Evolutionary conservation across 1,139 yeast genomes (phyloP).

Genomic region (Saccharomyces hybrid): DNA sequence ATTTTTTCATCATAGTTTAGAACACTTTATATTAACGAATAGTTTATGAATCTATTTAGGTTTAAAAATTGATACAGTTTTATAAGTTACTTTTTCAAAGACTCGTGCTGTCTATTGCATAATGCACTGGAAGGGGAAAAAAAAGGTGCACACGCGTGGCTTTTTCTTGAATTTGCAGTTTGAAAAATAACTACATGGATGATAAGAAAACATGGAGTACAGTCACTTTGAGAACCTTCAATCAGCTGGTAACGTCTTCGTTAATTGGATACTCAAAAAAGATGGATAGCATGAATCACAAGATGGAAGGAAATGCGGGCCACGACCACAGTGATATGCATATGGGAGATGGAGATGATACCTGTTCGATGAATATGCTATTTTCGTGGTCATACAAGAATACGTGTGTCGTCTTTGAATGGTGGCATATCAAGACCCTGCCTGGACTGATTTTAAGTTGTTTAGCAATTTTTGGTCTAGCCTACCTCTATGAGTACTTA

Average conservation of each 20-base stretch:
- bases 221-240: background rate
- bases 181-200: background rate
- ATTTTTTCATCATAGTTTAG: slow-evolving; percentile 7
- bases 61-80: slow-evolving; percentile 18
- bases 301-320: background rate
- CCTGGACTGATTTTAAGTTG: slow-evolving; percentile 47
- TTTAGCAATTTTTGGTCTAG: slow-evolving; percentile 38
- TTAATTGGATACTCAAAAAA: background rate
- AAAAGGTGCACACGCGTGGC: background rate
- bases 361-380: slow-evolving; percentile 70
- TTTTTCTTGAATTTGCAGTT: background rate
- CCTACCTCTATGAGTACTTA: slow-evolving; percentile 49
- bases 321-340: slow-evolving; percentile 23
- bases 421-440: slow-evolving; percentile 70
- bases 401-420: slow-evolving; percentile 60
- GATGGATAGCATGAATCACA: slow-evolving; percentile 31
- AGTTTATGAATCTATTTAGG: slow-evolving; percentile 22
- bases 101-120: background rate
- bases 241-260: background rate
- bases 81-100: slow-evolving; percentile 1
- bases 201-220: background rate
- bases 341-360: slow-evolving; percentile 17
- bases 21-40: slow-evolving; percentile 14
- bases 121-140: background rate
- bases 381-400: slow-evolving; percentile 75